These are phyloP conservation scores for Neurospora intermedia DNA, from an alignment of 495 filamentous ascomycete genomes.

Conservation along the genomic window DNA sequence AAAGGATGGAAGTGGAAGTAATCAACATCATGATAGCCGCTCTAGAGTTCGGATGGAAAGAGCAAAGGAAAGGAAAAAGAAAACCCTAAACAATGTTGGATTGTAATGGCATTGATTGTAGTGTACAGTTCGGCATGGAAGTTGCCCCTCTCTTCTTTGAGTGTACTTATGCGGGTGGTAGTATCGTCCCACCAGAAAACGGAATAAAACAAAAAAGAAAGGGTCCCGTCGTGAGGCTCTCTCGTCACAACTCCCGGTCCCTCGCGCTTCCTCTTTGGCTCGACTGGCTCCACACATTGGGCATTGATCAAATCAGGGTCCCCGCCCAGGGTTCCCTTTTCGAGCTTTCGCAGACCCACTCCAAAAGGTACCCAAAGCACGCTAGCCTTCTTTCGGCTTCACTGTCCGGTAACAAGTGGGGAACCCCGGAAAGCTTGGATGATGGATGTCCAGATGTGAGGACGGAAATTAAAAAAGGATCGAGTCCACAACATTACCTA, in stretches of 20 bases:
- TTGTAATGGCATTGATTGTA: neutral
- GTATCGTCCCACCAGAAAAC: neutral
- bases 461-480: neutral
- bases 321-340: neutral
- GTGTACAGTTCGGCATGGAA: neutral
- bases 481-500: neutral
- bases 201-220: neutral
- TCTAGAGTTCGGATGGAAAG: neutral
- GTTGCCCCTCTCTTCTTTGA: neutral
- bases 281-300: neutral
- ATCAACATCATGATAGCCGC: neutral
- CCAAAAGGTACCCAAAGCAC: neutral
- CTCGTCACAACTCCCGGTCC: neutral
- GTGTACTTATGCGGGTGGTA: too few relatives aligned
- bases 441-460: neutral
- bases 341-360: neutral
- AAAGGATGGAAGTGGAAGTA: neutral
- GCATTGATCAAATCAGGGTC: neutral
- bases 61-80: too few relatives aligned
- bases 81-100: too few relatives aligned
- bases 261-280: neutral
- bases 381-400: neutral
- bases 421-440: neutral
- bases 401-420: neutral
- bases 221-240: neutral